Conservation (phyloP, 2,329 filamentous ascomycete species). For the Epichloe gansuensis region DNA sequence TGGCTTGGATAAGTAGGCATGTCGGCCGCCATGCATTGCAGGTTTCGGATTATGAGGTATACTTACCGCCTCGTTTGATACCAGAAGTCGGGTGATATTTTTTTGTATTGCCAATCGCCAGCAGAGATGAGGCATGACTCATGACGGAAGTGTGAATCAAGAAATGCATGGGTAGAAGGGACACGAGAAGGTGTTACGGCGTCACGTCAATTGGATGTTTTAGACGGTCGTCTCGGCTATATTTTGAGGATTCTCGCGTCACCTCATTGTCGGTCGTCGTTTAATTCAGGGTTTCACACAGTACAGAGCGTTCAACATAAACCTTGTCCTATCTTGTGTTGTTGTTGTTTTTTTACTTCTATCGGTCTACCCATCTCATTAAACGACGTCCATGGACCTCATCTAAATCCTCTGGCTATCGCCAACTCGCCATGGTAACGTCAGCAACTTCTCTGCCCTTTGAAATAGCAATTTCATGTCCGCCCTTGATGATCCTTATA, state of each 20-base stretch:
- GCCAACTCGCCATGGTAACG: slow-evolving; percentile 22
- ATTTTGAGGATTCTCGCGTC: neutral
- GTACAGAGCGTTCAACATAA: no score
- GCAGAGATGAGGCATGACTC: neutral
- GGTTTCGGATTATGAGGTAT: neutral
- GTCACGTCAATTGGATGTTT: neutral
- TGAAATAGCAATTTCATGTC: slow-evolving; percentile 58
- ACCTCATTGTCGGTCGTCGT: no score
- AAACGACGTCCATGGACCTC: neutral
- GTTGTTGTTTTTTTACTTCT: no score
- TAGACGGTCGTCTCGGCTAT: neutral
- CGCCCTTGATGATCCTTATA: slow-evolving; percentile 44
- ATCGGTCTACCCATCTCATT: no score
- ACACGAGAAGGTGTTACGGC: neutral
- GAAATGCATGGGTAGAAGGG: neutral
- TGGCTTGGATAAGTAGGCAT: slow-evolving; percentile 35
- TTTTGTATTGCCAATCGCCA: neutral
- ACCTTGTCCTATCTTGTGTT: no score
- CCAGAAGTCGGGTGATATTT: no score
- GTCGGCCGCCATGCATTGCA: neutral
- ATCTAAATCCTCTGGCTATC: neutral
- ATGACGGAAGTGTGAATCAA: neutral
- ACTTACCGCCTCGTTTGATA: no score
- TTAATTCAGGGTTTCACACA: no score
- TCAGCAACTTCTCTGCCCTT: slow-evolving; percentile 44